Evolutionary conservation across 2,329 filamentous ascomycete species (phyloP).

Genomic region (Colletotrichum endophyticum): DNA sequence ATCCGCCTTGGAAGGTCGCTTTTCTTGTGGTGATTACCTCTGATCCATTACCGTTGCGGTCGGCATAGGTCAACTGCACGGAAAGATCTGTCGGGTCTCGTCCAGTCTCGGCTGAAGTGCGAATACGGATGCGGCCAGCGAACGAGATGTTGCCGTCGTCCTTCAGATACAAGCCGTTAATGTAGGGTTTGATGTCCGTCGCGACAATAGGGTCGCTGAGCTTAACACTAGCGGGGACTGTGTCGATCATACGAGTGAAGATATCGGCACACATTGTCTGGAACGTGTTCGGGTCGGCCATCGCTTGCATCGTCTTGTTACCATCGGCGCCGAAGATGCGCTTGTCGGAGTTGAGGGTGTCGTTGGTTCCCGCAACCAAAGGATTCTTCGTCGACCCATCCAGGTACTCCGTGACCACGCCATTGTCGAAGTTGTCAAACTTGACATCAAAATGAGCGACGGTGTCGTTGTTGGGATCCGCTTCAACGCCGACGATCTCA

Average conservation of each 20-base stretch:
- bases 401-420: slow-evolving; percentile 47
- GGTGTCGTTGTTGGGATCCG: slow-evolving; percentile 25
- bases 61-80: slow-evolving; percentile 26
- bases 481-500: slow-evolving; percentile 30
- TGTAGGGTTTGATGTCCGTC: slow-evolving; percentile 36
- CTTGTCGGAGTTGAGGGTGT: slow-evolving; percentile 43
- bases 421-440: slow-evolving; percentile 53
- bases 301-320: slow-evolving; percentile 45
- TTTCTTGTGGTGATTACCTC: neutral
- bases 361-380: slow-evolving; percentile 42
- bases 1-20: slow-evolving; percentile 22
- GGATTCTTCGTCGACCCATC: slow-evolving; percentile 45
- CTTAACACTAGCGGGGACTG: slow-evolving; percentile 32
- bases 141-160: slow-evolving; percentile 27
- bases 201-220: slow-evolving; percentile 32
- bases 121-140: slow-evolving; percentile 27
- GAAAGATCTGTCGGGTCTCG: slow-evolving; percentile 26
- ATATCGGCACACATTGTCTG: slow-evolving; percentile 32
- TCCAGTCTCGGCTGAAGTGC: slow-evolving; percentile 14
- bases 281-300: slow-evolving; percentile 37
- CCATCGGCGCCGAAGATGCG: slow-evolving; percentile 48
- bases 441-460: slow-evolving; percentile 39
- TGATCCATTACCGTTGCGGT: slow-evolving; percentile 20
- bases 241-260: slow-evolving; percentile 40
- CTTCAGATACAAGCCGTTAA: slow-evolving; percentile 28